These are phyloP conservation scores for Malus sylvestris DNA, from an alignment of 306 rosid species.

Conservation along the genomic window DNA sequence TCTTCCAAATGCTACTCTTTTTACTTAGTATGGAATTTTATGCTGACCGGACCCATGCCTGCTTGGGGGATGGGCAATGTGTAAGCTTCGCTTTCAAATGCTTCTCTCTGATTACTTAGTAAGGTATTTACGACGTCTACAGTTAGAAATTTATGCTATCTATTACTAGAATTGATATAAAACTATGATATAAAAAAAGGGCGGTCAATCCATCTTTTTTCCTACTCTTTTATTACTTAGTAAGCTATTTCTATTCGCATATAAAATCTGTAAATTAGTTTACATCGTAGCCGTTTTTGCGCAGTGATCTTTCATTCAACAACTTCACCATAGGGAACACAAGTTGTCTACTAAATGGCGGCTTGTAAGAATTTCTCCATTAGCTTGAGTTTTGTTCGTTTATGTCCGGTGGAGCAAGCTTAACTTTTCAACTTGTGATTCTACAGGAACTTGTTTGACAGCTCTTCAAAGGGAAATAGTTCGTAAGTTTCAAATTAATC, in stretches of 20 bases:
- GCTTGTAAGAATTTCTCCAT: constrained; percentile 37
- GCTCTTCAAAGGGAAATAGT: constrained; percentile 2
- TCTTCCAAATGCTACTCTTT: background rate
- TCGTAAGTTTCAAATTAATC: constrained; percentile 37
- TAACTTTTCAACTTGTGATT: background rate
- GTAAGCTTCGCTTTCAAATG: background rate
- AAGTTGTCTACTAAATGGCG: constrained; percentile 32
- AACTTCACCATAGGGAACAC: constrained; percentile 28
- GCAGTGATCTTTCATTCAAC: constrained; percentile 55
- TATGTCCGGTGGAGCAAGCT: background rate
- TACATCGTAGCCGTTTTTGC: background rate
- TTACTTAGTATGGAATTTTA: too few species aligned
- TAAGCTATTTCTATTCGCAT: too few species aligned
- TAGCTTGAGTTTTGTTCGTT: background rate
- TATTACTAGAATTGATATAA: too few species aligned
- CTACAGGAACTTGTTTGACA: constrained; percentile 48
- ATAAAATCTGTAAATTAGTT: too few species aligned
- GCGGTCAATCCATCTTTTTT: too few species aligned
- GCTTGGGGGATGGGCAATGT: background rate
- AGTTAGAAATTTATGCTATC: too few species aligned
- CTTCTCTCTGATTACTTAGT: background rate
- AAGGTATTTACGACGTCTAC: too few species aligned
- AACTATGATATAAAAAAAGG: too few species aligned
- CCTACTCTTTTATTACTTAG: too few species aligned
- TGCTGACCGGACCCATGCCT: too few species aligned